Percentiles rank a stretch among this genome's conserved stretches.
These are phyloP conservation scores for Incumbomyces delicatus DNA, from an alignment of 2,329 filamentous ascomycete genomes.

Conservation along the genomic window DNA sequence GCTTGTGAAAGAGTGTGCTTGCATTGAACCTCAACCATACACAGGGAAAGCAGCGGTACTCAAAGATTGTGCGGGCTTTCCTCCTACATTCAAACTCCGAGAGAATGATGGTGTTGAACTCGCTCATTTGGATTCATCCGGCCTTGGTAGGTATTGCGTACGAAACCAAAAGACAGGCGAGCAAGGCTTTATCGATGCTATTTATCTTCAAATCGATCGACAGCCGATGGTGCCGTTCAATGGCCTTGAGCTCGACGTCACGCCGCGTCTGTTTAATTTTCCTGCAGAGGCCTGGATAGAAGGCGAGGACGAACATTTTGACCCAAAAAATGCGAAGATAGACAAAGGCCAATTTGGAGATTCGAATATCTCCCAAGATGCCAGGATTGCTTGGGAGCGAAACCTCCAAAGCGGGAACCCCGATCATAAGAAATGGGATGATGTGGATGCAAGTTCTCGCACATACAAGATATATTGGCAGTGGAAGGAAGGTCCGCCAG, in stretches of 20 bases:
- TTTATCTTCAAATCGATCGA: background rate
- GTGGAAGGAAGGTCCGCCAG: background rate
- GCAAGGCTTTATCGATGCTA: background rate
- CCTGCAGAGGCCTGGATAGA: background rate
- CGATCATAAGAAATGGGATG: background rate
- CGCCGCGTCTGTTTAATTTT: conserved; percentile 1
- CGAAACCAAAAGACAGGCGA: background rate
- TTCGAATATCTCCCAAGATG: background rate
- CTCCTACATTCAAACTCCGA: background rate
- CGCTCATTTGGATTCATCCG: background rate
- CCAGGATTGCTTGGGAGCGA: conserved; percentile 1
- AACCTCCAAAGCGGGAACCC: background rate
- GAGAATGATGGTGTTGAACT: background rate
- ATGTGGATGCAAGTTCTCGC: background rate
- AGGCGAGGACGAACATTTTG: background rate
- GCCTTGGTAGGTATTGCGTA: background rate
- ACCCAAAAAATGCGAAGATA: background rate
- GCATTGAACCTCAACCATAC: background rate
- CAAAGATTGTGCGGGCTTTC: background rate
- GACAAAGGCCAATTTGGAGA: background rate
- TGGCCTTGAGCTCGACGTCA: background rate
- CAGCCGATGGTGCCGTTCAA: background rate
- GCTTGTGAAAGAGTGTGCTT: background rate
- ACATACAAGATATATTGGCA: background rate
- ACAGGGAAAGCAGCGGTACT: background rate